Evolutionary conservation across 192 early-diverging fungal species (phyloP).

Genomic region (Cladochytrium replicatum): DNA sequence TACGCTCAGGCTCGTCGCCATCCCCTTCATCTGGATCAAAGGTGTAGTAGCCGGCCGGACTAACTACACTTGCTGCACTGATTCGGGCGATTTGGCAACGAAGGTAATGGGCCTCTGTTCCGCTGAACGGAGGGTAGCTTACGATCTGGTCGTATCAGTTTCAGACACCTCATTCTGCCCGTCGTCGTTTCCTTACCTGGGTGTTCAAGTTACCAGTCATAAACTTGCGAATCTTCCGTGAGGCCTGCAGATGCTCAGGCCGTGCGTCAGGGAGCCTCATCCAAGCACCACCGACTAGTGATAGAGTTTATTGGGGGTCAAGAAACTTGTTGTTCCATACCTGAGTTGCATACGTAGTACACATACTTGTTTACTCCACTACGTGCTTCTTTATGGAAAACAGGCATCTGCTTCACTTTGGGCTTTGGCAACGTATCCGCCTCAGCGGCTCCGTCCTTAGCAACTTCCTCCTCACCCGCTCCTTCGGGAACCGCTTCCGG

Average conservation of each 20-base stretch:
- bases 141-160: conserved; percentile 28
- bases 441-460: conserved; percentile 1
- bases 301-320: neutral
- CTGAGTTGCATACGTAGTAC: conserved; percentile 43
- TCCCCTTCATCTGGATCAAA: conserved; percentile 46
- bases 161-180: too few relatives aligned
- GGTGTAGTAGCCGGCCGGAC: conserved; percentile 48
- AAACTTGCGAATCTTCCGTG: conserved; percentile 41
- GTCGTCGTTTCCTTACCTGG: conserved; percentile 23
- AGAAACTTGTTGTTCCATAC: conserved; percentile 15
- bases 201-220: conserved; percentile 42
- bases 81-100: conserved; percentile 55
- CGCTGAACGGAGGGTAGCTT: conserved; percentile 44
- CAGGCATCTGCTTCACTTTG: conserved; percentile 21
- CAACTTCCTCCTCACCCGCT: conserved; percentile 14
- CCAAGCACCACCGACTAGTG: conserved; percentile 40
- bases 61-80: conserved; percentile 41
- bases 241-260: conserved; percentile 43
- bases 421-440: conserved; percentile 20
- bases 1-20: conserved; percentile 35
- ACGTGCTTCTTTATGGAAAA: conserved; percentile 31
- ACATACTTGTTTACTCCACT: conserved; percentile 49
- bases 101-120: conserved; percentile 49
- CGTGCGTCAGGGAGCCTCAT: conserved; percentile 42
- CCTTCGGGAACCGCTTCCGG: conserved; percentile 6